Evolutionary conservation across 768 basidiomycete species (phyloP), one percentile per base, ranked within the genome.

Genomic region (Cystobasidium onofrii): DNA sequence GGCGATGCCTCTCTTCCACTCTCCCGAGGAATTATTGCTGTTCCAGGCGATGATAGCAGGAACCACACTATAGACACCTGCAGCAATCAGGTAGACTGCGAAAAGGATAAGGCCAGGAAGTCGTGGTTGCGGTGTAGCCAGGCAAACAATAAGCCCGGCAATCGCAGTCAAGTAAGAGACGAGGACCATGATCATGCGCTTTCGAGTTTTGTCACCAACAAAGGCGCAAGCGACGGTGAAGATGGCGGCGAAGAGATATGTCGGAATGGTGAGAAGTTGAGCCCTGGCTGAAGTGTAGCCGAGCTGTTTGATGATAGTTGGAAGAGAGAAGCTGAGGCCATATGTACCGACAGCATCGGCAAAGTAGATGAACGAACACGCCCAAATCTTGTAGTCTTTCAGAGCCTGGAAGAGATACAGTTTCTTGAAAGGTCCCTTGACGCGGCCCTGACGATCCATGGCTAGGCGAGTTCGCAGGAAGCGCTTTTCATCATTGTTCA

Each of bases 191-290:
- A 41, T 31, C 63, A 61, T 52, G 20, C 64, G 31, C 44, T 66
- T 46, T 10, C 64, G 29, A 3, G 74, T 52, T 27, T 61, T 65
- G 52, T 74, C 74, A 3, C 64, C 64, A 54, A 46, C 43, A 25
- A 66, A 27, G 12, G 52, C 64, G 31, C 50, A 55, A 17, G 67
- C 46, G 3, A 64, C 43, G 18, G 62, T 74, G 73, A 46, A 74
- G 27, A 73, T 76, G 33, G 78, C 76, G 2, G 79, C 79, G 63
- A 79, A 79, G 62, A 79, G 54, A 71, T 80, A 80, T 15, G 76
- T 76, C 2, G 79, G 79, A 43, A 76, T 76, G 27, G 62, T 64
- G 23, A 80, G 73, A 9, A 65, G 66, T 66, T 80, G 79, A 4
- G 78, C 77, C 52, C 74, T 75, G 27, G 76, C 78, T 41, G 76